phyloP scores from a whole-genome alignment of 345 rosid genomes.

The Eucalyptus tenuipes region DNA sequence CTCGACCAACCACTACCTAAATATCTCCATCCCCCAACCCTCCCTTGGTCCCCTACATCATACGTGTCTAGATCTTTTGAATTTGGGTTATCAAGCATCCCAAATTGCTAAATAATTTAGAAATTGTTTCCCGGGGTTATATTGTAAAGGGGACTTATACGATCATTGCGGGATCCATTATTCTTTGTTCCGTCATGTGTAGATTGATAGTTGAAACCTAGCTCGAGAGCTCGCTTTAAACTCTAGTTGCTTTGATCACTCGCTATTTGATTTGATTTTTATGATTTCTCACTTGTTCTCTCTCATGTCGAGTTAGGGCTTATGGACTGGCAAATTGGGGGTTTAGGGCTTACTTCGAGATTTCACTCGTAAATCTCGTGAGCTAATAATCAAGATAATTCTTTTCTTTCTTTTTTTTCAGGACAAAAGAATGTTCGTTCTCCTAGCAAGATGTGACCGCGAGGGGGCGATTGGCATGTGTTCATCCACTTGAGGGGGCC shows the following conservation, averaged over 20 bases:
- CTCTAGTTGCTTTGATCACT: not conserved
- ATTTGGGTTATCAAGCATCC: not conserved
- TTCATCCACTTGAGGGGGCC: not conserved
- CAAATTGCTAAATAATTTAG: not conserved
- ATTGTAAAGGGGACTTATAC: rapidly evolving
- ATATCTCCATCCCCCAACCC: not conserved
- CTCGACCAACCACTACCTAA: not conserved
- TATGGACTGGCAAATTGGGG: not conserved
- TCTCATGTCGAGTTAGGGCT: not conserved
- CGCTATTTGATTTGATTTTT: not conserved
- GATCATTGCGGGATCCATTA: too few relatives aligned
- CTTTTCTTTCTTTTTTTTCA: too few relatives aligned
- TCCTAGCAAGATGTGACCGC: not conserved
- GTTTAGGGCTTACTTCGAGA: not conserved
- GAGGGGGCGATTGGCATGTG: not conserved
- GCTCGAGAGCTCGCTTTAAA: not conserved
- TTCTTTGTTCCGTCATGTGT: not conserved
- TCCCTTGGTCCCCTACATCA: not conserved
- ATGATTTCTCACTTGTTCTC: not conserved
- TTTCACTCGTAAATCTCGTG: not conserved
- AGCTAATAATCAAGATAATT: not conserved
- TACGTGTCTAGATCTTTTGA: not conserved
- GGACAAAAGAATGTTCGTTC: not conserved
- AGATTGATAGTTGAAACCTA: not conserved
- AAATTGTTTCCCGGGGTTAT: not conserved